Evolutionary conservation across 148 eudicot genomes (phyloP).

Genomic region (Vaccinium corymbosum): DNA sequence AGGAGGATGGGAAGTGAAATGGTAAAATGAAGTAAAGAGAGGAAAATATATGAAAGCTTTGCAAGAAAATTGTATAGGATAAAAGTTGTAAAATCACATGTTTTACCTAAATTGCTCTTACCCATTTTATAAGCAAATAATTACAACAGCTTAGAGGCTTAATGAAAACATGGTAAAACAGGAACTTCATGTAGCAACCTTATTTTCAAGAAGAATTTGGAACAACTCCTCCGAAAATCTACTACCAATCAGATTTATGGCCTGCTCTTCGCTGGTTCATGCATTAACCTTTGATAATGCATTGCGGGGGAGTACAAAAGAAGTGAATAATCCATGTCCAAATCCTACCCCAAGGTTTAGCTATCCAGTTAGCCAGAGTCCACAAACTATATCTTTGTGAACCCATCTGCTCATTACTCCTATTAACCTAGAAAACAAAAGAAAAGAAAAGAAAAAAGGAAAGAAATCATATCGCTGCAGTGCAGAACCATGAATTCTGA

Average conservation of each 20-base stretch:
- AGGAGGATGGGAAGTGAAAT: neutral
- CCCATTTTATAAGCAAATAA: neutral
- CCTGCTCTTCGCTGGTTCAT: neutral
- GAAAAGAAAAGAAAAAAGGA: neutral
- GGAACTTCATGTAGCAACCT: neutral
- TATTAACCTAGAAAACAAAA: neutral
- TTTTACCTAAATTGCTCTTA: neutral
- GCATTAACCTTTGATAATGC: neutral
- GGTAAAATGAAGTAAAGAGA: neutral
- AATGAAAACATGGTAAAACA: neutral
- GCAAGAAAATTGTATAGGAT: neutral
- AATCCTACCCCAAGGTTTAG: slow-evolving; percentile 1
- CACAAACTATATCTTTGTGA: neutral
- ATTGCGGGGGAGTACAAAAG: neutral
- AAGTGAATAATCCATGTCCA: neutral
- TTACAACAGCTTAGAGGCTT: neutral
- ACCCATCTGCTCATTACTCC: neutral
- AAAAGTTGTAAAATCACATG: neutral
- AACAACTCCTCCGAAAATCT: neutral
- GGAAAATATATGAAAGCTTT: neutral
- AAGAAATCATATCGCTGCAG: neutral
- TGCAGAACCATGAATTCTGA: neutral
- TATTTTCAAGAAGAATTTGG: neutral
- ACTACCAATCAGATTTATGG: neutral
- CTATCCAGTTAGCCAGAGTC: neutral